These are phyloP conservation scores for Linum lewisii DNA, from an alignment of 345 rosid species.

Conservation along the genomic window DNA sequence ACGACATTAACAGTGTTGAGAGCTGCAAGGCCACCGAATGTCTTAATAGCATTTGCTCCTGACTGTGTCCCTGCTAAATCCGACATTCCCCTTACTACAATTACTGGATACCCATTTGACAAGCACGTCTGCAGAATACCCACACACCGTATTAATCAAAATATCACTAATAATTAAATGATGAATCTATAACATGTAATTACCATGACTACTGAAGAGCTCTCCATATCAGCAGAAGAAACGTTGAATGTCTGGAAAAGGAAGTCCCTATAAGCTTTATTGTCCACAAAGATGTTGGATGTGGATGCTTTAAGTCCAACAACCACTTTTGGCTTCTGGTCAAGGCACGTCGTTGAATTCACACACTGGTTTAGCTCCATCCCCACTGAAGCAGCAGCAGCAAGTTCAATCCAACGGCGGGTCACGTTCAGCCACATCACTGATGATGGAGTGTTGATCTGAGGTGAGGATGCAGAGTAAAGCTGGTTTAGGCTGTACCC, in stretches of 20 bases:
- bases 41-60: no score
- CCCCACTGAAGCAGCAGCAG: conserved; percentile 34
- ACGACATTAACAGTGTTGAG: no score
- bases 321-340: conserved; percentile 34
- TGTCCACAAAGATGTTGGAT: conserved; percentile 41
- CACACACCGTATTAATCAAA: not conserved
- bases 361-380: conserved; percentile 34
- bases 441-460: conserved; percentile 17
- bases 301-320: conserved; percentile 36
- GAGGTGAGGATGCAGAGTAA: conserved; percentile 19
- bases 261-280: conserved; percentile 20
- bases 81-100: conserved; percentile 19
- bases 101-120: conserved; percentile 38
- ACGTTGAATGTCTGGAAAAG: no score
- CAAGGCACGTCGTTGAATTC: conserved; percentile 39
- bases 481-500: conserved; percentile 28
- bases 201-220: conserved; percentile 45
- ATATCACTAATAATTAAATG: not conserved
- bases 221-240: conserved; percentile 40
- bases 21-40: no score
- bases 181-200: no score
- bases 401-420: conserved; percentile 38
- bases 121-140: conserved; percentile 27
- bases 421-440: conserved; percentile 32
- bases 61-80: no score